Base-by-base conservation (phyloP, 306 rosid species). In the Boehmeria nivea region DNA sequence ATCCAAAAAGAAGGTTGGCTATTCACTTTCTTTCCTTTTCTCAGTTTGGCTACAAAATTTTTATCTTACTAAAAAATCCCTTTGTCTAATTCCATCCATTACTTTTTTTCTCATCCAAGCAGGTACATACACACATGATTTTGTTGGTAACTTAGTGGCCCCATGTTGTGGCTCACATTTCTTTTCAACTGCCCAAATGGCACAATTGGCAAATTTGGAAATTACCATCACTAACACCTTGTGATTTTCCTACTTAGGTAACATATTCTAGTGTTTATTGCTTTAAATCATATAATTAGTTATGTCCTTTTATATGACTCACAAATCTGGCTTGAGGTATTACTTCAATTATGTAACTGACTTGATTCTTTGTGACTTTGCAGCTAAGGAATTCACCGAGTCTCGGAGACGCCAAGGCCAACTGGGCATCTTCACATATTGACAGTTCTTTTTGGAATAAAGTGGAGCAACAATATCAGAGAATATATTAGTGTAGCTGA, bases 1-100 rank as follows among this genome's bases (percentile, higher is more conserved):
- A 50, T 66, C 77, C 74, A 38, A 33, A 74, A 76, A 71, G 75
- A 66, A 69, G 95, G 86, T 83, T 67, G 72, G 63, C 53, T 63
- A 43, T 71, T 78, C 48, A 33, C 42, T 61, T 76, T 65, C 80
- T 75, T 63, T 74, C 63, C 53, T 51, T 69, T 69, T 64, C 68
- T 61, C 52, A 34, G 36, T 67, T 60, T 73, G 60, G 60, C 65
- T 43, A 21, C 58, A 43, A 63, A 9, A 15, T 68, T 26, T 17
- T 39, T 37, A 43, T 60, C 57, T 58, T 43, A 66, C 48, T 72
- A 37, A 58, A 59, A 53, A 28, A 42, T 46, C 43, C 60, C 58
- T 47, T 17, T 1, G 43, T 64, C 65, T 66, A 64, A 62, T 60
- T 47, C 66, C 50, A 23, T 56, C 57, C 70, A 45, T 53, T n/a